Base-by-base conservation (phyloP, 345 rosid species). In the Populus ilicifolia region DNA sequence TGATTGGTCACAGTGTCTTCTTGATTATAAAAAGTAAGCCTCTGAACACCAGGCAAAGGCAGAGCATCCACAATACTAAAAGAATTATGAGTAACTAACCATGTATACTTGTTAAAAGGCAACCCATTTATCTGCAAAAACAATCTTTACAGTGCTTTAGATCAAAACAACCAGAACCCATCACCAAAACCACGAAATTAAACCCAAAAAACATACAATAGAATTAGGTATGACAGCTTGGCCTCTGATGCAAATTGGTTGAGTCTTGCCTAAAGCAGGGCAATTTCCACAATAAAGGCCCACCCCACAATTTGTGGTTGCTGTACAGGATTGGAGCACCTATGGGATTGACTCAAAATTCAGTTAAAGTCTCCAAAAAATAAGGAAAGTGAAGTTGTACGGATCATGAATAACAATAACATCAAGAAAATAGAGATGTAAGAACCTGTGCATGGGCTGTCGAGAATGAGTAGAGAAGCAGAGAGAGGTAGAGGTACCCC, bases 1-100 rank as follows among this genome's bases (percentile, higher is more conserved):
- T 96, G 98, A 83, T 96, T 96, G 62, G 94, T 90, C 21, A 96
- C 91, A 74, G 87, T 73, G 76, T 96, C 99, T 84, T 96, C 99
- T 85, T 96, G 99, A 86, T 96, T 93, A 84, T 75, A 93, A 80
- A 93, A 86, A 46, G 99, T 96, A 69, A 96, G 75, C 81, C 99
- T 92, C 77, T 96, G 94, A 80, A 87, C 94, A 75, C 89, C 93
- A 2, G 94, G 84, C 82, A 93, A 83, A 78, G 94, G 78, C 4
- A 97, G 97, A 65, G 93, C 86, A 87, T 96, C 94, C 63, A 90
- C 97, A 59, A 90, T 93, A 82, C 98, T 92, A 78, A 96, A 96
- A 5, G 99, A 84, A 86, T 96, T 96, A 70, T 96, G 99, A 4
- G 98, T 96, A 78, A 96, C 87, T 44, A 96, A 82, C 99, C 99